Base-by-base conservation (phyloP, 2,329 filamentous ascomycete species). In the Magnaporthales sp. region DNA sequence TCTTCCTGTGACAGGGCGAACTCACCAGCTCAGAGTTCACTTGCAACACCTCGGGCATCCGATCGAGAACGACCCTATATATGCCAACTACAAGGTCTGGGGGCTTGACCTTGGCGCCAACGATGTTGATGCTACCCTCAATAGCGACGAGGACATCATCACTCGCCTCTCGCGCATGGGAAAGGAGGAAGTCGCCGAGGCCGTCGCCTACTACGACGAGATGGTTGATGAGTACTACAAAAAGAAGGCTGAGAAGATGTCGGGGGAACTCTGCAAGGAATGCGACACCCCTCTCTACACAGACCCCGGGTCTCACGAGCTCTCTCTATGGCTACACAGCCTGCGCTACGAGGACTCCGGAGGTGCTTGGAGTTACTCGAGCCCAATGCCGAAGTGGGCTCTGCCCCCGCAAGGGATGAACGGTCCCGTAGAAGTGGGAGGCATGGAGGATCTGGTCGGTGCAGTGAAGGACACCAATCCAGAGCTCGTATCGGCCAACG, bases 41-140 rank as follows among this genome's bases (percentile, higher is more conserved):
- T 83, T 99, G 19, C 95, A 99, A 75, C 96, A 92, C 76, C 82
- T 99, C 3, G 95, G 95, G 1, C 91, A 98, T 74, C 95, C 95
- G 1, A 98, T 99, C 71, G 89, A 92, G 70, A 99, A 99, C 76
- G 95, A 99, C 74, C 95, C 95, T 8, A 98, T 99, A 72, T 99
- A 99, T 77, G 93, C 92, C 72, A 99, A 99, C 75, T 89, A 92
- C 74, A 88, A 89, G 67, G 95, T 99, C 11, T 99, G 96, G 83
- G 95, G 95, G 0, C 82, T 89, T 0, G 84, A 89, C 10, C 86
- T 99, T 0, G 95, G 92, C 19, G 85, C 78, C 66, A 81, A 84
- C 66, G 87, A 89, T 69, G 80, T 82, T 15, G 89, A 94, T 64
- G 87, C 85, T 3, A 83, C 83, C 24, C 84, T 85, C 29, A 89